Evolutionary conservation across 2,329 filamentous ascomycete species (phyloP), one percentile per base, ranked within the genome.

Genomic region (Dendrostoma leiphaemia): DNA sequence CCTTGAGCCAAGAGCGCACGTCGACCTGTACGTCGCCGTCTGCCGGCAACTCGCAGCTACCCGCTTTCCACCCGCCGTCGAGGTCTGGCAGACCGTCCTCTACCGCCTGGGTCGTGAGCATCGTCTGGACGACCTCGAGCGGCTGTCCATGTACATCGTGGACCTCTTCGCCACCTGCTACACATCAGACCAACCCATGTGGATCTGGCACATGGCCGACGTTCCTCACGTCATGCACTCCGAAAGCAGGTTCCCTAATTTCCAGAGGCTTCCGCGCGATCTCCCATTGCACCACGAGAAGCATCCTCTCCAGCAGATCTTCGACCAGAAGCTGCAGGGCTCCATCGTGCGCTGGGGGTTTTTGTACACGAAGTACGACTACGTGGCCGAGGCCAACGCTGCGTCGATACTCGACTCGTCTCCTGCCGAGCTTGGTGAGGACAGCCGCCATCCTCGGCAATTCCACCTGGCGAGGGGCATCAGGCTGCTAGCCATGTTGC

Each of bases 291-390:
- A 59, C 9, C 71, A 74, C 49, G 67, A 65, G 1, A 61, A 70
- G 12, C 80, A 83, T 54, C 80, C 80, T 2, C 53, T 82, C 6
- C 71, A 69, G 37, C 68, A 68, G 34, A 67, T 83, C 19, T 81
- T 83, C 57, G 65, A 71, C 38, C 47, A 57, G 10, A 63, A 62
- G 24, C 53, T 80, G 19, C 66, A 79, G 49, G 65, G 67, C 1
- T 63, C 64, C 2, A 69, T 80, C 15, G 58, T 80, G 8, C 67
- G 76, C 32, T 79, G 74, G 69, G 72, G 74, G 0, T 81, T 81
- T 51, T 67, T 74, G 53, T 63, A 69, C 47, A 69, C 65, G 12
- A 49, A 70, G 23, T 63, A 66, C 2, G 59, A 60, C 29, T 50
- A 48, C 13, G 50, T 49, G 28, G 45, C 53, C 13, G 56, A 49